phyloP scores from a whole-genome alignment of 1,284 basidiomycete genomes.

The Nidula niveotomentosa region DNA sequence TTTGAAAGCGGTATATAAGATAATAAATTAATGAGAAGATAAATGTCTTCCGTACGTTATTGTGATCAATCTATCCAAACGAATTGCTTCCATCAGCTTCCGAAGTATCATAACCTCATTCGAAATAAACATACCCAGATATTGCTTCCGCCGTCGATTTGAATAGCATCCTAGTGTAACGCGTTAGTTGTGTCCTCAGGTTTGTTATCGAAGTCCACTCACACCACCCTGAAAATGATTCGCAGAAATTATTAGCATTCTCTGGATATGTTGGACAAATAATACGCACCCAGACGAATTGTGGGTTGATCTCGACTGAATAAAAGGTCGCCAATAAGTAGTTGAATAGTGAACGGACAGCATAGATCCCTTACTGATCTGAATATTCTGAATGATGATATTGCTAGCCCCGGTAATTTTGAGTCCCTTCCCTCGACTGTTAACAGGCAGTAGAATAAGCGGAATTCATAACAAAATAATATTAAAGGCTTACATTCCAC shows the following conservation, averaged over 20 bases:
- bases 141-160: slow-evolving; percentile 21
- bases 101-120: background rate
- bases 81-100: background rate
- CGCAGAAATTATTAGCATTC: too few relatives aligned
- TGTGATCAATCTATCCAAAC: slow-evolving; percentile 14
- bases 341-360: background rate
- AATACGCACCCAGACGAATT: slow-evolving; percentile 18
- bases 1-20: background rate
- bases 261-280: too few relatives aligned
- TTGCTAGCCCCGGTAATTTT: slow-evolving; percentile 25
- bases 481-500: slow-evolving; percentile 15
- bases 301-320: slow-evolving; percentile 16
- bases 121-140: slow-evolving; percentile 14
- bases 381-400: slow-evolving; percentile 31
- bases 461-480: background rate
- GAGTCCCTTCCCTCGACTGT: slow-evolving; percentile 20
- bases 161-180: slow-evolving; percentile 14
- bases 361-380: slow-evolving; percentile 12
- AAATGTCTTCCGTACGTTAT: slow-evolving; percentile 11
- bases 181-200: too few relatives aligned
- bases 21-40: background rate
- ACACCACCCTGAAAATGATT: slow-evolving; percentile 1
- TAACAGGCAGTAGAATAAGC: background rate
- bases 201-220: background rate
- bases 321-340: background rate